Conservation (phyloP, 2,329 filamentous ascomycete species). For the Arachnomyces sp. region DNA sequence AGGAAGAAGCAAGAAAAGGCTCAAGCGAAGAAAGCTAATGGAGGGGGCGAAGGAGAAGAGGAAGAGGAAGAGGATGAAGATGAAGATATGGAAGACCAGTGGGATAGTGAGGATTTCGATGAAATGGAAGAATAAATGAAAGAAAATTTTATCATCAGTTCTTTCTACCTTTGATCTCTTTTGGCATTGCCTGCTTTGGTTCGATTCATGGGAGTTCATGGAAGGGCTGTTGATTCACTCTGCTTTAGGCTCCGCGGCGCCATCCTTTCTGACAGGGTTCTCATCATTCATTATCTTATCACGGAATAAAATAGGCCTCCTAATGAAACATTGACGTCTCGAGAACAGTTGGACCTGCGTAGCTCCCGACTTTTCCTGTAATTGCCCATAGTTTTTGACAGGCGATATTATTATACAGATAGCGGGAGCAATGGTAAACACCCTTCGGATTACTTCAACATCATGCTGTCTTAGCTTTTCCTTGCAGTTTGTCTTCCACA, state of each 20-base stretch:
- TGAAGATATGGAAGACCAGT: constrained; percentile 44
- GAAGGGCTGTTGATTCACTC: background rate
- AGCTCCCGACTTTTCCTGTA: too few relatives aligned
- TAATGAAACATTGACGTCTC: too few relatives aligned
- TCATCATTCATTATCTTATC: too few relatives aligned
- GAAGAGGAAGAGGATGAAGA: constrained; percentile 39
- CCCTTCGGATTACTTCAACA: too few relatives aligned
- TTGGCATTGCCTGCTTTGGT: background rate
- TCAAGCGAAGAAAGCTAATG: constrained; percentile 36
- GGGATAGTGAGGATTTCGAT: constrained; percentile 45
- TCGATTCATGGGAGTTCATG: background rate
- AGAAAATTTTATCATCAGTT: background rate
- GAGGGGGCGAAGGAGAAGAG: constrained; percentile 36
- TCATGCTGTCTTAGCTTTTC: background rate
- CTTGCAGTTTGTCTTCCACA: constrained; percentile 61
- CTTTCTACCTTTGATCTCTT: background rate
- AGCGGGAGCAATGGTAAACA: too few relatives aligned
- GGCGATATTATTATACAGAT: too few relatives aligned
- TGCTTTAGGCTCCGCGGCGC: background rate
- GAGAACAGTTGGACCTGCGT: too few relatives aligned
- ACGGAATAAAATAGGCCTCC: too few relatives aligned
- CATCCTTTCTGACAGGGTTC: too few relatives aligned
- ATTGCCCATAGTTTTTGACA: too few relatives aligned
- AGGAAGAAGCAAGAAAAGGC: constrained; percentile 64
- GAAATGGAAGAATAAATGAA: constrained; percentile 33